Base-by-base conservation (phyloP, 345 rosid species). In the Aegle marmelos region DNA sequence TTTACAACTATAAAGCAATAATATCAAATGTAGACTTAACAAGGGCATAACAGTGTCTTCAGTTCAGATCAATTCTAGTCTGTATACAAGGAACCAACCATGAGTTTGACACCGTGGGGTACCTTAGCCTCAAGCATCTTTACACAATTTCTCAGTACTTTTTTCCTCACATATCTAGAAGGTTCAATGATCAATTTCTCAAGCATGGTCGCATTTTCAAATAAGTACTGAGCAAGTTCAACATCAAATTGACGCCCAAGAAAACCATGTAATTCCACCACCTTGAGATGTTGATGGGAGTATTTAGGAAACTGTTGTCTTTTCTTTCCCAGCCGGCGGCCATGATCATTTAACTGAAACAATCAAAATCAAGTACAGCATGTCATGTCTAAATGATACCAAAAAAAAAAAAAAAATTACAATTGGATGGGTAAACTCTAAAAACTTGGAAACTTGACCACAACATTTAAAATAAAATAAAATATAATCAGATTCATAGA, bases 231-330 rank as follows among this genome's bases (percentile, higher is more conserved):
- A 7, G 48, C 21, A 25, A 74, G 31, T 19, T 74, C 77, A 39
- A 74, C 36, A 33, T 60, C 56, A 60, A 41, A 16, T 61, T 54
- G 56, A 6, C 33, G 33, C 14, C 59, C 68, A 61, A 59, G 58
- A 74, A 36, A 74, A 4, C 77, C 69, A 74, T 41, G 17, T 4
- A 72, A 72, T 33, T 56, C 48, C 58, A 62, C 77, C 19, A 41
- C 48, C 75, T 72, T 72, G 31, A 72, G 75, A 9, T 57, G 61
- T 21, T 30, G 28, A 72, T 27, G 58, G 0, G 7, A 4, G 61
- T 41, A 60, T 17, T 16, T 60, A 37, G 33, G 45, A 17, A 24
- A 36, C 11, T 17, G 4, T 13, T 17, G 68, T 34, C 3, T 28
- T 73, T 13, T 16, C 22, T 65, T 33, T 61, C 31, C 24, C 4